Base-by-base conservation (phyloP, 116 monocot genomes). In the Zostera marina region DNA sequence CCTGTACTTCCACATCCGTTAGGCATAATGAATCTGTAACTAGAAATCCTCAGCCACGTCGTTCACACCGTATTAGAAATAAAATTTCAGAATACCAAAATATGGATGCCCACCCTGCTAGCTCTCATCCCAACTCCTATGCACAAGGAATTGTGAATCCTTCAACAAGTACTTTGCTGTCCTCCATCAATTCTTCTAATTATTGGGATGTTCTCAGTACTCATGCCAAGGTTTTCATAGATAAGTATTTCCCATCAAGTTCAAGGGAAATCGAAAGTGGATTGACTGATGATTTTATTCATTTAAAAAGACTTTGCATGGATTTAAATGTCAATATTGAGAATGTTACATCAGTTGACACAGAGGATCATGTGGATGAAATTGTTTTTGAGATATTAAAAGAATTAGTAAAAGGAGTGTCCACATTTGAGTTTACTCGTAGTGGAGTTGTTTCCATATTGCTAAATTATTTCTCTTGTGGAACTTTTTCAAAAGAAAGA, bases 351-450 rank as follows among this genome's bases (percentile, higher is more conserved):
- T 76, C 76, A 17, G 43, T 45, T 69, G 76, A 73, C 47, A 66
- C 22, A 10, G 98, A 98, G 65, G 81, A 80, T 42, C 68, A 83
- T 3, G 44, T 98, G 42, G 65, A 77, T 69, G 69, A 44, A 41
- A 64, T 85, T 49, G 54, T 90, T 54, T 44, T 66, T 51, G 81
- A 98, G 53, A 86, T 90, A 64, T 61, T 98, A 11, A 49, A 59
- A 46, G 98, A 98, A 59, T 78, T 98, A 40, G 69, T 70, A 55
- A 98, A 86, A 83, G 73, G 67, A 20, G 98, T 98, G 11, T 98
- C 98, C 8, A 98, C 98, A 20, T 98, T 98, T 86, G 98, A 98
- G 69, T 98, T 98, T 56, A 90, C 83, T 75, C 81, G 89, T 8
- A 98, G 98, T 74, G 98, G 98, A 46, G 89, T 83, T 71, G 83